Conservation (phyloP, 371 early-diverging fungal genomes). For the Haplosporangium sp. region DNA sequence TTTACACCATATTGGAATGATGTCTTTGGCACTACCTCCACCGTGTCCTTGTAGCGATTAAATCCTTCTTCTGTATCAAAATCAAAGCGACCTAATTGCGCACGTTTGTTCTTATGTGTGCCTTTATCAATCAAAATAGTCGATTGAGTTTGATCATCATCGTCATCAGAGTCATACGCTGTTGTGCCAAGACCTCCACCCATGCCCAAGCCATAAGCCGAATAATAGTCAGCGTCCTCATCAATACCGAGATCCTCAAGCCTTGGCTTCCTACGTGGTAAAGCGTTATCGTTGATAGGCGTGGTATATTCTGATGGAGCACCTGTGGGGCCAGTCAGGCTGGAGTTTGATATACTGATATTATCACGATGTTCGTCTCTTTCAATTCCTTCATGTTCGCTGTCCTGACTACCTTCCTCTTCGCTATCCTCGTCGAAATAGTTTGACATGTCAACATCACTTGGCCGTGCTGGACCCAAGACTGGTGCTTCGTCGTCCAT, state of each 20-base stretch:
- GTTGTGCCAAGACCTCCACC: constrained; percentile 39
- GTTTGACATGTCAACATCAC: constrained; percentile 25
- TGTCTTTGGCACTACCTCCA: constrained; percentile 81
- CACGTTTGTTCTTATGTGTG: constrained; percentile 74
- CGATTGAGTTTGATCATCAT: constrained; percentile 58
- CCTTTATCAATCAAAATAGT: constrained; percentile 74
- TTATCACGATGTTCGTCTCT: neutral
- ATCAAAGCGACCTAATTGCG: constrained; percentile 78
- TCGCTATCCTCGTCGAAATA: constrained; percentile 47
- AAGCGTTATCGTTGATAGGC: constrained; percentile 32
- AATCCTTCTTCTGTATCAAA: constrained; percentile 85
- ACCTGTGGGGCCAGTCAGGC: neutral
- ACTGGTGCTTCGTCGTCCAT: constrained; percentile 30
- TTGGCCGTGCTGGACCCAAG: constrained; percentile 44
- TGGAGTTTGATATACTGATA: neutral
- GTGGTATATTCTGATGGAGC: constrained; percentile 20
- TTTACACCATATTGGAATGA: constrained; percentile 85
- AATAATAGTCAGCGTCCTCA: constrained; percentile 53
- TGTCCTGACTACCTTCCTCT: constrained; percentile 16
- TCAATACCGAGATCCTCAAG: constrained; percentile 43
- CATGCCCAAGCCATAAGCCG: constrained; percentile 40
- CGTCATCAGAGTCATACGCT: constrained; percentile 68
- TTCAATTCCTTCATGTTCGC: constrained; percentile 10
- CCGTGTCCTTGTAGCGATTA: constrained; percentile 75
- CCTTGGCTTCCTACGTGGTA: constrained; percentile 31